Evolutionary conservation across 176 grass and related monocot species (phyloP), one percentile per base, ranked within the genome.

Genomic region (Oryza punctata): DNA sequence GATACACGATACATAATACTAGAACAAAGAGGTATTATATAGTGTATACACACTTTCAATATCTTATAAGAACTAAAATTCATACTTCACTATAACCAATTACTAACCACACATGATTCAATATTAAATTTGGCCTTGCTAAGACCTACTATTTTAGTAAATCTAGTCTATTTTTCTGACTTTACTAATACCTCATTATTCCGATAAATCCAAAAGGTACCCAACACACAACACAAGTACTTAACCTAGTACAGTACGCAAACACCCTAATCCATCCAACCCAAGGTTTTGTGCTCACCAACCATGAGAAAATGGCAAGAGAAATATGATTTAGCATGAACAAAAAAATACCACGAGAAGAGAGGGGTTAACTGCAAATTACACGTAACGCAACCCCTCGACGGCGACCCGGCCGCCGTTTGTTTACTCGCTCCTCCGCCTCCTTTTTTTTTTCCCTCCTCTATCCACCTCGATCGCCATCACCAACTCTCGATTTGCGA

Each of bases 401-500:
- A 88, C 77, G 70, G 72, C 78, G 86, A 85, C 61, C 49, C 11
- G 35, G 79, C 60, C 50, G 72, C 72, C 82, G 67, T 74, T 88
- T 67, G 27, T 85, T 88, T 88, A 91, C 84, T 76, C 37, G 65
- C 45, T 57, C 28, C 16, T 12, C 10, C 24, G 5, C 24, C 73
- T 61, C 76, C 43, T 69, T 67, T 64, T 65, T 5, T 33, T 43
- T 44, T 69, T 65, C 10, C 70, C 67, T 28, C 47, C 76, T 78
- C 83, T 73, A 64, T 81, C 89, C 59, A 40, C 76, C 81, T 69
- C 88, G 52, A 57, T 57, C 19, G n/a, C n/a, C 21, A 61, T 57
- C 52, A 87, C 76, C 77, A 85, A 84, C 89, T 88, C 85, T 87
- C 85, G 54, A 69, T 69, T 88, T 76, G 78, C 35, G 52, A 63